Conservation (phyloP, 352 stramenopile genomes). For the Globisporangium irregulare region DNA sequence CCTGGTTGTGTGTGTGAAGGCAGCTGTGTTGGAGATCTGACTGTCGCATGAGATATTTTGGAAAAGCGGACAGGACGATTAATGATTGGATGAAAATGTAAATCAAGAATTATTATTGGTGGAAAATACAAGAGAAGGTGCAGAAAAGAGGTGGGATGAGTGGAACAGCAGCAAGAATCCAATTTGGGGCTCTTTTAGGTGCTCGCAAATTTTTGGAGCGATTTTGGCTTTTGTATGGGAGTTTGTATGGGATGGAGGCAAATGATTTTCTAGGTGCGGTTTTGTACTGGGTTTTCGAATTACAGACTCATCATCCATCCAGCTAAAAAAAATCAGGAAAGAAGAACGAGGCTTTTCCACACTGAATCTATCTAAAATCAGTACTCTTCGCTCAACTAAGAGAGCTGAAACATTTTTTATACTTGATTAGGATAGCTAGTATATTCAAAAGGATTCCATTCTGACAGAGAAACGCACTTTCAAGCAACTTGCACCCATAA, state of each 20-base stretch:
- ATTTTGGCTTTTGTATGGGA: background rate
- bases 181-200: background rate
- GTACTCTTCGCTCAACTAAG: background rate
- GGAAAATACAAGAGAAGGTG: background rate
- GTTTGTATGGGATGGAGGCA: too few relatives aligned
- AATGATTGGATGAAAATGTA: background rate
- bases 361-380: background rate
- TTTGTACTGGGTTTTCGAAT: background rate
- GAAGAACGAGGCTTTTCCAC: background rate
- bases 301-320: background rate
- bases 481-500: background rate
- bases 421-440: background rate
- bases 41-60: slow-evolving; percentile 9
- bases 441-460: too few relatives aligned
- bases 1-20: background rate
- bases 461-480: too few relatives aligned
- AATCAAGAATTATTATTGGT: background rate
- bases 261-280: background rate
- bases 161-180: background rate
- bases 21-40: background rate
- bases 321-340: background rate
- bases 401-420: background rate
- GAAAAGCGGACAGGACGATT: background rate
- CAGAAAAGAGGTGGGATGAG: background rate
- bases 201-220: background rate